These are phyloP conservation scores for Graphiopsis chlorocephala DNA, from an alignment of 2,329 filamentous ascomycete genomes.

Conservation along the genomic window DNA sequence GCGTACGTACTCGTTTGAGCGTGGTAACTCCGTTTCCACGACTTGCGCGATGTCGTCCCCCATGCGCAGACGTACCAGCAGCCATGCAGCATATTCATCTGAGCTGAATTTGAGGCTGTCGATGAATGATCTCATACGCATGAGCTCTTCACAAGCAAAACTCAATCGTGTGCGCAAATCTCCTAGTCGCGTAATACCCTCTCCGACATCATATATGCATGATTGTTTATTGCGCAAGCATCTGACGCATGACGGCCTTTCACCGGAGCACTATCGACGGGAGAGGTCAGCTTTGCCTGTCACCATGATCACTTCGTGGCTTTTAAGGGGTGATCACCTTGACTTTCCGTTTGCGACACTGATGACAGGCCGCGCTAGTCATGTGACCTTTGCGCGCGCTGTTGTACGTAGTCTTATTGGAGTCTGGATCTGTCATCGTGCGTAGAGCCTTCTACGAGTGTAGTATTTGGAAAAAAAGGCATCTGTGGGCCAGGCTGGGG, in stretches of 20 bases:
- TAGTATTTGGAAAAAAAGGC: background rate
- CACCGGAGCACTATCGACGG: background rate
- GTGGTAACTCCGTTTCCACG: background rate
- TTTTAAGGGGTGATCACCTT: background rate
- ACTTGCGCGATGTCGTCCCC: background rate
- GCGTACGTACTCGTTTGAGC: background rate
- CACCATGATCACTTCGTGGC: background rate
- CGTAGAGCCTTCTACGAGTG: background rate
- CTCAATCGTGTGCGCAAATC: background rate
- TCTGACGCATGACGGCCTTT: background rate
- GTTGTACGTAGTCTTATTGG: background rate
- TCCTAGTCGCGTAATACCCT: background rate
- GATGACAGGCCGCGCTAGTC: background rate
- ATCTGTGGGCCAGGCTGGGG: background rate
- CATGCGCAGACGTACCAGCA: background rate
- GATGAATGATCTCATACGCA: background rate
- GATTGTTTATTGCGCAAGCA: background rate
- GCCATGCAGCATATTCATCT: background rate
- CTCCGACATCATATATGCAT: background rate
- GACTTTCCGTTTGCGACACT: background rate
- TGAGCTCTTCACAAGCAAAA: background rate
- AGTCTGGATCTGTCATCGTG: background rate
- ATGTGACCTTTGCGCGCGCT: background rate
- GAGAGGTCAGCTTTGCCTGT: background rate
- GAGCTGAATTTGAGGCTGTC: background rate